Conservation (phyloP, 768 basidiomycete species). For the Candolleomyces aberdarensis region DNA sequence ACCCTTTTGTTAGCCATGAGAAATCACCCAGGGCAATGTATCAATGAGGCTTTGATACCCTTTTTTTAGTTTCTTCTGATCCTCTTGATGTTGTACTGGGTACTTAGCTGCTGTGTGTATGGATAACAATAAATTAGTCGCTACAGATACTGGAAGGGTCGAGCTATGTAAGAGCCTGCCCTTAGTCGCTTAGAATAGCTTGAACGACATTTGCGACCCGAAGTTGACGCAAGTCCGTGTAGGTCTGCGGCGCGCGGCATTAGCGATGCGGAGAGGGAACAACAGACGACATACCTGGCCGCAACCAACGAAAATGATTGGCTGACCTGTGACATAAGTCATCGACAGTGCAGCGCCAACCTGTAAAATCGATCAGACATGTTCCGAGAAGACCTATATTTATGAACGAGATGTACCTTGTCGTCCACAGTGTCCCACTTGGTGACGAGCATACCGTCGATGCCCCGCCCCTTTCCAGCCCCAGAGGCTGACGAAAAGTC, state of each 20-base stretch:
- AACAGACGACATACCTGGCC: constrained; percentile 66
- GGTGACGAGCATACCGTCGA: constrained; percentile 97
- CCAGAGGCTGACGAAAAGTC: constrained; percentile 84
- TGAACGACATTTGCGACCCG: constrained; percentile 91
- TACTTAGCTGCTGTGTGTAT: background rate
- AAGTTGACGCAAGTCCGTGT: constrained; percentile 91
- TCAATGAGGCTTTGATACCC: background rate
- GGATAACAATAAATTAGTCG: background rate
- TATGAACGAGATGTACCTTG: constrained; percentile 52
- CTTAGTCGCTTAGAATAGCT: constrained; percentile 79
- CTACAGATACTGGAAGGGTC: too few relatives aligned
- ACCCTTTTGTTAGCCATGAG: background rate
- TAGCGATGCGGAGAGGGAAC: constrained; percentile 7
- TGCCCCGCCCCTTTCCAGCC: constrained; percentile 76
- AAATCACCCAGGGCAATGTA: background rate
- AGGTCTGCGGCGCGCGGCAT: constrained; percentile 59
- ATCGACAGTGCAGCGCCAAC: constrained; percentile 98
- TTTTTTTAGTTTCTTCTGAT: too few relatives aligned
- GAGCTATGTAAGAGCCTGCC: too few relatives aligned
- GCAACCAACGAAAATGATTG: constrained; percentile 97
- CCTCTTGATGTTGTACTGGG: too few relatives aligned
- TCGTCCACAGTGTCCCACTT: constrained; percentile 99
- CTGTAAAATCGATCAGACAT: constrained; percentile 36
- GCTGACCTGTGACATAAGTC: constrained; percentile 99
- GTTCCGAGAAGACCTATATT: constrained; percentile 1